A percentile compares a stretch with the other conserved stretches of the same genome.
phyloP scores from a whole-genome alignment of 305 asterid species.

The Andrographis paniculata region DNA sequence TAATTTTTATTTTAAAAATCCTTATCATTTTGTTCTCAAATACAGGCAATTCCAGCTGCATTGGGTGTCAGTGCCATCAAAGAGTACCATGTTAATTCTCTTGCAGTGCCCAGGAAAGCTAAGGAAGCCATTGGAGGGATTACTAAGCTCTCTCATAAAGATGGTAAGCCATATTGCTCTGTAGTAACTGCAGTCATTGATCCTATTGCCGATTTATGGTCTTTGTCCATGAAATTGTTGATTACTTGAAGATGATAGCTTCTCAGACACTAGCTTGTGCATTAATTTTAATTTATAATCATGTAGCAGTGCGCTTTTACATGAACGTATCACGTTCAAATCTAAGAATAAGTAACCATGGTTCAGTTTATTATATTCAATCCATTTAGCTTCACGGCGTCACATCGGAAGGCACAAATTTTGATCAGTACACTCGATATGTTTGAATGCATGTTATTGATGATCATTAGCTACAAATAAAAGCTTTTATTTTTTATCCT shows the following conservation, averaged over 20 bases:
- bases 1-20: conserved; percentile 3
- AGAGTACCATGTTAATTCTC: conserved; percentile 93
- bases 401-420: too few relatives aligned
- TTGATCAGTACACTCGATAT: too few relatives aligned
- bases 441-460: too few relatives aligned
- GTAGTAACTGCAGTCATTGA: background rate
- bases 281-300: too few relatives aligned
- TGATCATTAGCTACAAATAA: background rate
- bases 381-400: too few relatives aligned
- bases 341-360: too few relatives aligned
- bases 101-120: conserved; percentile 98
- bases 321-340: too few relatives aligned
- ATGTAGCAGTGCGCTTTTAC: too few relatives aligned
- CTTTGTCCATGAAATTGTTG: background rate
- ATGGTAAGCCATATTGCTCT: conserved; percentile 40
- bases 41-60: conserved; percentile 88
- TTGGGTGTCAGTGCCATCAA: conserved; percentile 86
- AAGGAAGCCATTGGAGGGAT: conserved; percentile 99
- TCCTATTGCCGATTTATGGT: background rate
- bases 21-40: conserved; percentile 7
- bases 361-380: too few relatives aligned
- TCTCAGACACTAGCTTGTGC: too few relatives aligned
- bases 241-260: too few relatives aligned
- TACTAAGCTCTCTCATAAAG: conserved; percentile 81
- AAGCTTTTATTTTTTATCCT: background rate